A percentile compares a stretch with the other conserved stretches of the same genome.
phyloP scores from a whole-genome alignment of 768 basidiomycete genomes.

The Cystobasidium ongulense region DNA sequence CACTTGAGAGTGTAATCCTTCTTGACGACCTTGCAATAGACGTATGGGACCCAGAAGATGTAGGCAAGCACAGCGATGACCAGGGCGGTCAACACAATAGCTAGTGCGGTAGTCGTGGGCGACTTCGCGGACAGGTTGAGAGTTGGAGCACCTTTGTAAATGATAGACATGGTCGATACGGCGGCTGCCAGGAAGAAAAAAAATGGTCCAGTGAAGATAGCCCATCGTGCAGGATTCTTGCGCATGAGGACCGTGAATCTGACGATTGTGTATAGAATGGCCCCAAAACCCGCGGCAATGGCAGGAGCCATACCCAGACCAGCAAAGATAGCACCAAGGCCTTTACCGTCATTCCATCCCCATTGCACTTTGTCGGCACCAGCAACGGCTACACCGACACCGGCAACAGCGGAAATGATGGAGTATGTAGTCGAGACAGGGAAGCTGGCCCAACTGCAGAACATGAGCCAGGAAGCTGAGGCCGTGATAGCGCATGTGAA shows the following conservation, averaged over 20 bases:
- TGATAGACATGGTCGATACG: slow-evolving; percentile 44
- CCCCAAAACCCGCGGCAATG: slow-evolving; percentile 44
- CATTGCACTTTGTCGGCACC: slow-evolving; percentile 47
- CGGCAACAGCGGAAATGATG: slow-evolving; percentile 48
- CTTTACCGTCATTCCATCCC: slow-evolving; percentile 50
- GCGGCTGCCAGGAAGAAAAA: slow-evolving; percentile 41
- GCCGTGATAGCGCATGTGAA: slow-evolving; percentile 47
- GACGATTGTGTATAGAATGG: slow-evolving; percentile 44
- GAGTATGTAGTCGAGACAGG: slow-evolving; percentile 51
- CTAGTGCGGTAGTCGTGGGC: slow-evolving; percentile 42
- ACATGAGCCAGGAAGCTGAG: slow-evolving; percentile 40
- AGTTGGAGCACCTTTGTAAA: slow-evolving; percentile 48
- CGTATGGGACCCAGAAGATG: slow-evolving; percentile 49
- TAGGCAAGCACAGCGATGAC: slow-evolving; percentile 45
- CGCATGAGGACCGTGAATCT: slow-evolving; percentile 46
- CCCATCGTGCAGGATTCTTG: slow-evolving; percentile 44
- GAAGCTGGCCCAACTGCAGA: slow-evolving; percentile 46
- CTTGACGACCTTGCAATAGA: slow-evolving; percentile 46
- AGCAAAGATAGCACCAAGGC: slow-evolving; percentile 45
- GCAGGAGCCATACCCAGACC: slow-evolving; percentile 43
- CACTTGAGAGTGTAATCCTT: slow-evolving; percentile 45
- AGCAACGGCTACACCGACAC: slow-evolving; percentile 46
- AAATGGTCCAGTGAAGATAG: slow-evolving; percentile 41
- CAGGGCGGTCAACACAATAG: slow-evolving; percentile 46
- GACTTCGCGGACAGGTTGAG: slow-evolving; percentile 46